Percentiles rank a stretch among this genome's conserved stretches.
Evolutionary conservation across 2,329 filamentous ascomycete genomes (phyloP).

Genomic region (Cordyceps militaris): DNA sequence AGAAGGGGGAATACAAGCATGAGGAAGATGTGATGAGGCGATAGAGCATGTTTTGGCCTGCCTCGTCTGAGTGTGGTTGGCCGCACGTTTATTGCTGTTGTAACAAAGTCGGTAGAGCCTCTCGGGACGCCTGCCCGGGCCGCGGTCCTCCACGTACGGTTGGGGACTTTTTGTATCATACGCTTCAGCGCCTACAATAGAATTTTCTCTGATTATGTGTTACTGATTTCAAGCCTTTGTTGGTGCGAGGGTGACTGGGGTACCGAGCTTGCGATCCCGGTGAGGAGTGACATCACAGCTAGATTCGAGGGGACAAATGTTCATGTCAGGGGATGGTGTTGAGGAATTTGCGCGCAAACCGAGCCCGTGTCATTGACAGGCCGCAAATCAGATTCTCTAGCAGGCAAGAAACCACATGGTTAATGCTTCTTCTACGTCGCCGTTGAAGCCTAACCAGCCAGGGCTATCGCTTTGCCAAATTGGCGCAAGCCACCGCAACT

Average conservation of each 20-base stretch:
- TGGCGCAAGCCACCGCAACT: too few relatives aligned
- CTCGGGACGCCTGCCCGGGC: background rate
- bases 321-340: too few relatives aligned
- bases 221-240: background rate
- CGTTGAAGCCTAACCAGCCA: too few relatives aligned
- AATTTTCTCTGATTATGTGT: constrained; percentile 10
- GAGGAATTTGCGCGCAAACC: too few relatives aligned
- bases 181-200: constrained; percentile 15
- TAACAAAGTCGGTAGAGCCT: background rate
- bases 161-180: constrained; percentile 13
- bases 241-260: background rate
- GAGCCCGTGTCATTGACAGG: too few relatives aligned
- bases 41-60: background rate
- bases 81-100: constrained; percentile 6
- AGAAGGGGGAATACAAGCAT: background rate
- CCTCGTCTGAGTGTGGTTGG: background rate
- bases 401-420: too few relatives aligned
- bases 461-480: too few relatives aligned
- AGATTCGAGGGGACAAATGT: too few relatives aligned
- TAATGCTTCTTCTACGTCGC: too few relatives aligned
- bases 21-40: background rate
- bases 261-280: background rate
- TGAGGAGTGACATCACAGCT: too few relatives aligned
- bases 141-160: constrained; percentile 2
- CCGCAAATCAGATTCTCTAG: too few relatives aligned